Conservation (phyloP, 2,329 filamentous ascomycete genomes). For the Talaromyces verruculosus region DNA sequence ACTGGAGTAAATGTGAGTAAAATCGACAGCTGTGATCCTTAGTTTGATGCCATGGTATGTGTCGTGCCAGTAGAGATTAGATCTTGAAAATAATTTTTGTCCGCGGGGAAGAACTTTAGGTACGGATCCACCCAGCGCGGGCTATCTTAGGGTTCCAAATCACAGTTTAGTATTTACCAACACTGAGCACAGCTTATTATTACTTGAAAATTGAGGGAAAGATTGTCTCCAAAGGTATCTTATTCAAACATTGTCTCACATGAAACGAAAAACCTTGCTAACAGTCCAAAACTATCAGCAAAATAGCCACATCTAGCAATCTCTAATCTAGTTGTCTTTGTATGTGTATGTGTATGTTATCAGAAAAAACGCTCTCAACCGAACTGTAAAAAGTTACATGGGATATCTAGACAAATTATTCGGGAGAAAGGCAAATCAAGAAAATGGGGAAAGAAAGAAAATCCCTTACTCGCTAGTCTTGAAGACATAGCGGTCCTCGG, state of each 20-base stretch:
- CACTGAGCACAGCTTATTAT: background rate
- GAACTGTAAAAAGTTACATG: slow-evolving; percentile 13
- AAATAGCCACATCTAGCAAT: background rate
- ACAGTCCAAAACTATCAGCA: background rate
- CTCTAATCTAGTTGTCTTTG: slow-evolving; percentile 17
- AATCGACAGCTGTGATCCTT: too few relatives aligned
- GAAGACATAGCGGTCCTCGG: slow-evolving; percentile 61
- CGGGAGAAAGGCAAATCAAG: background rate
- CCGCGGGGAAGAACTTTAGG: slow-evolving; percentile 10
- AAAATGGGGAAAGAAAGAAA: slow-evolving; percentile 3
- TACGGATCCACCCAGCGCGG: slow-evolving; percentile 4
- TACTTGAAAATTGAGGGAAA: background rate
- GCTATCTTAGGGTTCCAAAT: slow-evolving; percentile 1
- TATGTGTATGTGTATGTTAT: slow-evolving; percentile 9
- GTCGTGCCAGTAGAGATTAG: too few relatives aligned
- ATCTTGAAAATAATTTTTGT: slow-evolving; percentile 7
- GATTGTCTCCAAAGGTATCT: background rate
- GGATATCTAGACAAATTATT: slow-evolving; percentile 20
- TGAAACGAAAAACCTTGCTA: background rate
- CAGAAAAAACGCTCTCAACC: slow-evolving; percentile 10
- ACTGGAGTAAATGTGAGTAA: too few relatives aligned
- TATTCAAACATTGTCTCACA: slow-evolving; percentile 4
- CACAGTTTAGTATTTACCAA: background rate
- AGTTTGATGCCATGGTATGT: background rate
- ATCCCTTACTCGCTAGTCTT: slow-evolving; percentile 54